These are phyloP conservation scores for Talaromyces adpressus DNA, from an alignment of 495 filamentous ascomycete genomes.

Conservation along the genomic window DNA sequence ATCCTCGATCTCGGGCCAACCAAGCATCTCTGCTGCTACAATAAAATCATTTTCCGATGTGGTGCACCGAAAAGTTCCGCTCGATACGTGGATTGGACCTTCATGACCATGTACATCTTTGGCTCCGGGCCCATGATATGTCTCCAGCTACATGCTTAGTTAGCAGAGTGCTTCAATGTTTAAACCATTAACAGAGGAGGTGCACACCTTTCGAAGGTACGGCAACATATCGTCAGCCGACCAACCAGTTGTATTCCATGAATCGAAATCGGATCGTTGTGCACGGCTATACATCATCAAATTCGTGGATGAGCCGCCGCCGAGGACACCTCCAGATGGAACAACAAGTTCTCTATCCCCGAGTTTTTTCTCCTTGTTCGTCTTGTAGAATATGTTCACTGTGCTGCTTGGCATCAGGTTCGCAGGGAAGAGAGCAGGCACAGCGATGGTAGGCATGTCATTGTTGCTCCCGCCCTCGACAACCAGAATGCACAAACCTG, in stretches of 20 bases:
- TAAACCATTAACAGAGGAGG: not conserved
- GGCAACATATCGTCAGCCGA: constrained; percentile 42
- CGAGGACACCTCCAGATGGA: constrained; percentile 45
- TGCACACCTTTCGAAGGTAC: constrained; percentile 42
- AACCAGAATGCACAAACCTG: constrained; percentile 6
- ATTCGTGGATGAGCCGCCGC: constrained; percentile 55
- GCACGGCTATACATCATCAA: constrained; percentile 48
- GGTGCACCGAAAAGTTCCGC: constrained; percentile 25
- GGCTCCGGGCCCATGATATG: constrained; percentile 35
- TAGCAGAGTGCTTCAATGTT: not conserved
- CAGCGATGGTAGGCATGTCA: not conserved
- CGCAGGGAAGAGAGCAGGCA: not conserved
- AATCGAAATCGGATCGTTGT: constrained; percentile 40
- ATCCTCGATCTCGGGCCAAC: constrained; percentile 24
- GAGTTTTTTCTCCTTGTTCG: constrained; percentile 23
- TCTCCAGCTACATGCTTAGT: constrained; percentile 32
- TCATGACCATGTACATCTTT: constrained; percentile 35
- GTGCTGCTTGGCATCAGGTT: constrained; percentile 7
- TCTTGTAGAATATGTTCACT: constrained; percentile 12
- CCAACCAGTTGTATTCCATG: constrained; percentile 48
- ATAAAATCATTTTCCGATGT: constrained; percentile 32
- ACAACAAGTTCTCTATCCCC: constrained; percentile 40
- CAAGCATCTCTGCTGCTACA: constrained; percentile 30
- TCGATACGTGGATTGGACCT: constrained; percentile 44
- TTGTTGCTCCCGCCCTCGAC: constrained; percentile 11